These are phyloP conservation scores for Pichia heedii DNA, from an alignment of 805 yeast species.

Conservation along the genomic window DNA sequence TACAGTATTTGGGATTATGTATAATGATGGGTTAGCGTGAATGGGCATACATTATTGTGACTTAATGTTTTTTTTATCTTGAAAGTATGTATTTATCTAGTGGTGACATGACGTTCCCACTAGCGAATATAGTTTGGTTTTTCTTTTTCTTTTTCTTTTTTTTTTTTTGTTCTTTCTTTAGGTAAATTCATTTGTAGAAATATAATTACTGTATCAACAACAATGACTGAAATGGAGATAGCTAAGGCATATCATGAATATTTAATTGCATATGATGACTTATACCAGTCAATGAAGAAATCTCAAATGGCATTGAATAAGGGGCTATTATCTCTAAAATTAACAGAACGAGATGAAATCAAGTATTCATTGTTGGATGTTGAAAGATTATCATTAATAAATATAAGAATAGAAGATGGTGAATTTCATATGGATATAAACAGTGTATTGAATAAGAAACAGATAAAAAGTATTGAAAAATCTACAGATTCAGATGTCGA, in stretches of 20 bases:
- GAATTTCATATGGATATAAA: slow-evolving; percentile 4
- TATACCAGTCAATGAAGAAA: background rate
- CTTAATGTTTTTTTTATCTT: too few species aligned
- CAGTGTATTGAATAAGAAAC: background rate
- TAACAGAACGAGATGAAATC: slow-evolving; percentile 12
- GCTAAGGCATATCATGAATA: slow-evolving; percentile 4
- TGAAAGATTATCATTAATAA: slow-evolving; percentile 3
- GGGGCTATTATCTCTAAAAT: slow-evolving; percentile 3
- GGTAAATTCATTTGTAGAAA: too few species aligned
- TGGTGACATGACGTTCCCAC: too few species aligned
- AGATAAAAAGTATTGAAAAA: background rate
- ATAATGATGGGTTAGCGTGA: too few species aligned
- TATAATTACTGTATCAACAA: too few species aligned
- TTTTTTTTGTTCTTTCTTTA: too few species aligned
- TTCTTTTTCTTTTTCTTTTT: too few species aligned
- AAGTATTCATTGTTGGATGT: slow-evolving; percentile 3
- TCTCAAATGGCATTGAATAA: background rate
- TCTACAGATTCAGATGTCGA: background rate
- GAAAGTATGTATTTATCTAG: too few species aligned
- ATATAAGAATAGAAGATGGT: slow-evolving; percentile 15
- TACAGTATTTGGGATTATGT: too few species aligned
- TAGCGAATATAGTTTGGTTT: too few species aligned
- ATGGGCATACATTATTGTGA: too few species aligned
- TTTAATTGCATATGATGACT: background rate
- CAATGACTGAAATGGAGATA: background rate